Evolutionary conservation across 2,329 filamentous ascomycete genomes (phyloP).

Genomic region (Pseudocercospora macadamiae): DNA sequence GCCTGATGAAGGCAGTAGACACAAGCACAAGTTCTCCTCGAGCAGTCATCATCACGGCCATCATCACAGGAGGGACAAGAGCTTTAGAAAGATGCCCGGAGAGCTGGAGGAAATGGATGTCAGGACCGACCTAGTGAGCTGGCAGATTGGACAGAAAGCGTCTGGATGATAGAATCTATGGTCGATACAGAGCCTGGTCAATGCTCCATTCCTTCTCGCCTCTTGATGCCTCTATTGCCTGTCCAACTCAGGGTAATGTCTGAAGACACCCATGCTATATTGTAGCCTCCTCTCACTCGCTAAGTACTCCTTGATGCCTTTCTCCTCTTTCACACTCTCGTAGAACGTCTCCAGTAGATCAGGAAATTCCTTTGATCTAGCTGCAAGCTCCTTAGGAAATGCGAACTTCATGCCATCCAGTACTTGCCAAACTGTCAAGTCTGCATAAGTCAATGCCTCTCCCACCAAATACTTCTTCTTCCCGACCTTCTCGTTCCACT

Average conservation of each 20-base stretch:
- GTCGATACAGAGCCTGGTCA: neutral
- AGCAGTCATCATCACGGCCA: conserved; percentile 6
- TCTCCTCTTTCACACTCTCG: conserved; percentile 63
- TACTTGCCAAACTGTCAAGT: conserved; percentile 74
- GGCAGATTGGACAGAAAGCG: conserved; percentile 41
- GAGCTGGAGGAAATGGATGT: conserved; percentile 55
- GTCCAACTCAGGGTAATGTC: conserved; percentile 75
- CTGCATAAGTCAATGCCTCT: conserved; percentile 68
- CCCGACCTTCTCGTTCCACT: conserved; percentile 59
- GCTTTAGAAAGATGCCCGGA: conserved; percentile 41
- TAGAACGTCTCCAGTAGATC: conserved; percentile 65
- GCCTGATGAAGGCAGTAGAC: neutral
- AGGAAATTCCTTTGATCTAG: conserved; percentile 60
- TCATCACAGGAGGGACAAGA: conserved; percentile 40
- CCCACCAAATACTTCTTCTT: conserved; percentile 68
- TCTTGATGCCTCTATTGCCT: conserved; percentile 39
- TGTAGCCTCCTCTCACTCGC: conserved; percentile 63
- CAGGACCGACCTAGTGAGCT: conserved; percentile 52
- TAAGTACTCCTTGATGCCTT: conserved; percentile 70
- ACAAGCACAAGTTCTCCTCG: neutral
- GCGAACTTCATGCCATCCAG: conserved; percentile 60
- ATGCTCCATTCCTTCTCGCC: neutral
- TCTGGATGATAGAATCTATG: conserved; percentile 19
- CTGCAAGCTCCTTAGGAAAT: conserved; percentile 68
- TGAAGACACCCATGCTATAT: conserved; percentile 69